phyloP scores from a whole-genome alignment of 257 asterid genomes.

The Ilex aquifolium region DNA sequence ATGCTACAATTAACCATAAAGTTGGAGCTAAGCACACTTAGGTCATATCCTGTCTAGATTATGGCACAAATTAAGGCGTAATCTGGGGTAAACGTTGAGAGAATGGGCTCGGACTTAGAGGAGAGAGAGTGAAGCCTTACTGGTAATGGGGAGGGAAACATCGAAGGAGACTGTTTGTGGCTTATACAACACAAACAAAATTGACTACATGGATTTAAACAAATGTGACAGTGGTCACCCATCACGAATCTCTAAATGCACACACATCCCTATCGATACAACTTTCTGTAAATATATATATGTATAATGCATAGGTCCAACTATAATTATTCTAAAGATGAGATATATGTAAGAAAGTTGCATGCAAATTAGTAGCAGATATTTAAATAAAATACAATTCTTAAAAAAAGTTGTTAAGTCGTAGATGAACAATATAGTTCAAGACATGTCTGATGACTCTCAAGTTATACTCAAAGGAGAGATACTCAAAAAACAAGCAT shows the following conservation, averaged over 20 bases:
- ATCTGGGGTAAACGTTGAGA: slow-evolving; percentile 4
- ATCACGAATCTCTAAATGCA: slow-evolving; percentile 1
- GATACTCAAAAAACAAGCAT: too few species aligned
- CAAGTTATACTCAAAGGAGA: too few species aligned
- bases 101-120: slow-evolving; percentile 13
- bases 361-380: background rate
- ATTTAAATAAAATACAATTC: too few species aligned
- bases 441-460: too few species aligned
- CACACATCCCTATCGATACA: slow-evolving; percentile 18
- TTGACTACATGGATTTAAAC: background rate
- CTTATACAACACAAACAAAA: slow-evolving; percentile 6
- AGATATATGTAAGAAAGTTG: slow-evolving; percentile 7
- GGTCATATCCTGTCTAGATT: slow-evolving; percentile 14
- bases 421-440: too few species aligned
- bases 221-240: background rate
- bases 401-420: too few species aligned
- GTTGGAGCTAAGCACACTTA: slow-evolving; percentile 13
- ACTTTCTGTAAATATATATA: background rate
- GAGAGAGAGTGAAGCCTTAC: background rate
- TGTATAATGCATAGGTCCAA: background rate
- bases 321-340: background rate
- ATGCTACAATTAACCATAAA: slow-evolving; percentile 11
- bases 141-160: slow-evolving; percentile 47
- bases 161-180: slow-evolving; percentile 24
- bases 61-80: slow-evolving; percentile 39